These are phyloP conservation scores for Hemisphaericaspora lyxosophila DNA, from an alignment of 1,139 yeast species.

Conservation along the genomic window DNA sequence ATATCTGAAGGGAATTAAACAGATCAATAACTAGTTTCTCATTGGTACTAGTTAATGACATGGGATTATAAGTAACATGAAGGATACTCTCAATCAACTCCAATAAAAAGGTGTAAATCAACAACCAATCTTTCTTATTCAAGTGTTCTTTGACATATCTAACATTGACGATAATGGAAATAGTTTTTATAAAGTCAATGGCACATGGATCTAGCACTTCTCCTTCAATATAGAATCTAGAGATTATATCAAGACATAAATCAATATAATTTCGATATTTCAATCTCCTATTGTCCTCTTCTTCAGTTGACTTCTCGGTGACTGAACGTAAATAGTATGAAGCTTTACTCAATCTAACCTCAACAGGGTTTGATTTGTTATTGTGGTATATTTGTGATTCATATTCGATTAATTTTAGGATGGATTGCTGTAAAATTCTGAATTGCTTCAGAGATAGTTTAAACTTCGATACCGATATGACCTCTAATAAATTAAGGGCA, in stretches of 20 bases:
- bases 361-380: conserved; percentile 29
- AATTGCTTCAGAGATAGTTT: conserved; percentile 24
- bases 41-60: conserved; percentile 2
- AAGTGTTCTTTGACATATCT: conserved; percentile 43
- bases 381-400: conserved; percentile 40
- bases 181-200: conserved; percentile 30
- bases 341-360: conserved; percentile 41
- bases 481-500: conserved; percentile 44
- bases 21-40: conserved; percentile 17
- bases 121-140: conserved; percentile 29
- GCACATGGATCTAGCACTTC: conserved; percentile 34
- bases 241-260: conserved; percentile 24
- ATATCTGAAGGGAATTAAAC: conserved; percentile 21
- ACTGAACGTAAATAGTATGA: conserved; percentile 38
- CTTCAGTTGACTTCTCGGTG: conserved; percentile 23
- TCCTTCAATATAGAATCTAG: conserved; percentile 15
- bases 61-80: conserved; percentile 3
- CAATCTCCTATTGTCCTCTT: conserved; percentile 20
- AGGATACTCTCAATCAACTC: conserved; percentile 9
- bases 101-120: conserved; percentile 24
- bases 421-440: conserved; percentile 30
- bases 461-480: conserved; percentile 23
- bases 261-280: conserved; percentile 33
- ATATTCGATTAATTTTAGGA: conserved; percentile 39
- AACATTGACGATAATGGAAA: conserved; percentile 27